Percentiles rank a stretch among this genome's conserved stretches.
Conservation (phyloP, 2,329 filamentous ascomycete genomes). For the Colletotrichum melonis region DNA sequence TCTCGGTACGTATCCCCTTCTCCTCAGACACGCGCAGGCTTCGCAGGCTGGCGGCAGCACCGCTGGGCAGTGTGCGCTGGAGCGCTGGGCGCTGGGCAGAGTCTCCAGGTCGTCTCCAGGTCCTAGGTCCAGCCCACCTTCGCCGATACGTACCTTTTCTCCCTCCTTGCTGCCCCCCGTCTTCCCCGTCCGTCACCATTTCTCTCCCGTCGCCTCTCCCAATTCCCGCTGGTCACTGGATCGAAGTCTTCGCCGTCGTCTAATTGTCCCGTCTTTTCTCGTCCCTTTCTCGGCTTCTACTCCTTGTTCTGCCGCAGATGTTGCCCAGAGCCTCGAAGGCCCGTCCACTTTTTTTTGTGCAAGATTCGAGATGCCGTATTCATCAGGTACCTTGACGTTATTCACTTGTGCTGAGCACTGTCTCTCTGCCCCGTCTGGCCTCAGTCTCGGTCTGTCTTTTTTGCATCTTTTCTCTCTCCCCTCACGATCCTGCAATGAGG, state of each 20-base stretch:
- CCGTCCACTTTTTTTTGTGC: not conserved
- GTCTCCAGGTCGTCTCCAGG: not conserved
- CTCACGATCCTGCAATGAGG: not conserved
- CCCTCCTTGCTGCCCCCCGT: not conserved
- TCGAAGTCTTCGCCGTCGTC: conserved; percentile 36
- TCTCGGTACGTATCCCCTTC: not conserved
- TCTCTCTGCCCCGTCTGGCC: not conserved
- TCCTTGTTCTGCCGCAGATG: conserved; percentile 1
- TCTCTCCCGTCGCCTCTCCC: not conserved
- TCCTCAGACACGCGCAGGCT: not conserved
- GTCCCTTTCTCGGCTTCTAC: conserved; percentile 29
- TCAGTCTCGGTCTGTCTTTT: not conserved
- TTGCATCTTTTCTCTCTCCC: not conserved
- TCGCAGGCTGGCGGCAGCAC: not conserved
- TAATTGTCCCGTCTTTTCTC: conserved; percentile 11
- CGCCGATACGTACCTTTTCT: not conserved
- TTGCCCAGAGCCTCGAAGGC: not conserved
- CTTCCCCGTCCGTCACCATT: not conserved
- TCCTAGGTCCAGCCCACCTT: too few species aligned
- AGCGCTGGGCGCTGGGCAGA: not conserved
- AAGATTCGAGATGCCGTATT: not conserved
- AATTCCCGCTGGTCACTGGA: not conserved
- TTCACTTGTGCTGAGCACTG: not conserved
- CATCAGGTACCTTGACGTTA: not conserved
- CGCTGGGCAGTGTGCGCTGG: not conserved